phyloP scores from a whole-genome alignment of 192 early-diverging fungal species.

The Entomortierella beljakovae region DNA sequence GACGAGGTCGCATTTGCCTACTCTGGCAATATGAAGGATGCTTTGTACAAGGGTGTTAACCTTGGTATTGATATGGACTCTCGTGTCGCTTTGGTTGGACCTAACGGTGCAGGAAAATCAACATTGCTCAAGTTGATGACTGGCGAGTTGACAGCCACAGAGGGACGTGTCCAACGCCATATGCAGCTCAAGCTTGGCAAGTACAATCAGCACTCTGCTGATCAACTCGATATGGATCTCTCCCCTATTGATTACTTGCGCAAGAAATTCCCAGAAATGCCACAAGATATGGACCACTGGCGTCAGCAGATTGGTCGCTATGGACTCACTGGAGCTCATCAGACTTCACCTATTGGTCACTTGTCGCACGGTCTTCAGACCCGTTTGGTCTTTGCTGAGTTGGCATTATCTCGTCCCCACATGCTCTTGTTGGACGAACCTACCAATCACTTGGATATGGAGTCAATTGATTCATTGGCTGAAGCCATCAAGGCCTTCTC shows the following conservation, averaged over 20 bases:
- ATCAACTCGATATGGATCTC: slow-evolving; percentile 91
- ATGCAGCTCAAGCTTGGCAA: slow-evolving; percentile 93
- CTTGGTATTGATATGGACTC: slow-evolving; percentile 99
- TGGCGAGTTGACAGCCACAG: slow-evolving; percentile 85
- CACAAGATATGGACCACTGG: slow-evolving; percentile 92
- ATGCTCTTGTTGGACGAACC: slow-evolving; percentile 99
- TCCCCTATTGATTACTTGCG: slow-evolving; percentile 94
- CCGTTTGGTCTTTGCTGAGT: slow-evolving; percentile 95
- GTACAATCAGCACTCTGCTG: slow-evolving; percentile 98
- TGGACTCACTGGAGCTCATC: slow-evolving; percentile 92
- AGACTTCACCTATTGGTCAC: slow-evolving; percentile 89
- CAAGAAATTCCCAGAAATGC: slow-evolving; percentile 82
- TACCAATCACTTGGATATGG: slow-evolving; percentile 96
- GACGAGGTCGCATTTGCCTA: slow-evolving; percentile 95
- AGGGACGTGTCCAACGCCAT: slow-evolving; percentile 90
- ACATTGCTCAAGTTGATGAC: slow-evolving; percentile 98
- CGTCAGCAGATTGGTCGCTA: slow-evolving; percentile 93
- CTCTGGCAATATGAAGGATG: slow-evolving; percentile 83
- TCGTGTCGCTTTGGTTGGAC: slow-evolving; percentile 97
- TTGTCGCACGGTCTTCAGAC: slow-evolving; percentile 96
- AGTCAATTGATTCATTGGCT: slow-evolving; percentile 96
- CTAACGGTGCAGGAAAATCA: slow-evolving; percentile 95
- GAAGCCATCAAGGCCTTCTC: slow-evolving; percentile 95
- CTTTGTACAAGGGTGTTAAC: slow-evolving; percentile 91
- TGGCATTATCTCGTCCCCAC: slow-evolving; percentile 90